Conservation (phyloP, 164 flowering plant species). For the Pachysandra terminalis region DNA sequence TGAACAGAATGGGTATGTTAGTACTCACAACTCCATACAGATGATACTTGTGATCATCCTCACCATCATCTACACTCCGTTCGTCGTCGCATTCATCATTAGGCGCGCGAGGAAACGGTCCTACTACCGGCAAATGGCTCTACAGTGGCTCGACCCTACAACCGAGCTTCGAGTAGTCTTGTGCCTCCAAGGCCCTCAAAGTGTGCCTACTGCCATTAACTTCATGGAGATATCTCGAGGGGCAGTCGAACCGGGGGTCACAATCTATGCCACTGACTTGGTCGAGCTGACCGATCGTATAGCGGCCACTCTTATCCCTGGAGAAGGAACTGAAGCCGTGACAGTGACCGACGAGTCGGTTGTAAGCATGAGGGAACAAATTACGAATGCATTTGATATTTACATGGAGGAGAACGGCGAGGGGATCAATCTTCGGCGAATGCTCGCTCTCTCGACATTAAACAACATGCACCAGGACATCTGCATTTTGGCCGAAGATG, state of each 20-base stretch:
- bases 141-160: conserved; percentile 51
- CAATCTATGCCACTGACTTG: conserved; percentile 56
- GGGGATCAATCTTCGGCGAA: conserved; percentile 39
- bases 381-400: conserved; percentile 26
- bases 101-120: conserved; percentile 46
- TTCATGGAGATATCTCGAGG: conserved; percentile 61
- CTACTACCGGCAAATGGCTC: conserved; percentile 39
- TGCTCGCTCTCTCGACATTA: conserved; percentile 48
- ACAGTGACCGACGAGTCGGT: conserved; percentile 42
- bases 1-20: conserved; percentile 19
- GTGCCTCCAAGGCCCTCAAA: conserved; percentile 50
- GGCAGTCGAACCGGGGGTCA: conserved; percentile 28
- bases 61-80: conserved; percentile 44
- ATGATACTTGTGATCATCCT: conserved; percentile 32
- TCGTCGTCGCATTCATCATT: conserved; percentile 39
- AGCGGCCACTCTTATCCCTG: conserved; percentile 44
- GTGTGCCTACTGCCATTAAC: conserved; percentile 44
- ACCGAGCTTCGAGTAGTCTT: conserved; percentile 53
- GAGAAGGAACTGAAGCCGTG: conserved; percentile 32
- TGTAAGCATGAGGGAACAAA: conserved; percentile 41
- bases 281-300: conserved; percentile 50
- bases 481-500: conserved; percentile 49
- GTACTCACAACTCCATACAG: conserved; percentile 22
- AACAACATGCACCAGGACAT: conserved; percentile 53
- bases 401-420: conserved; percentile 34